Conservation (phyloP, 306 rosid genomes). For the Cajanus cajan region DNA sequence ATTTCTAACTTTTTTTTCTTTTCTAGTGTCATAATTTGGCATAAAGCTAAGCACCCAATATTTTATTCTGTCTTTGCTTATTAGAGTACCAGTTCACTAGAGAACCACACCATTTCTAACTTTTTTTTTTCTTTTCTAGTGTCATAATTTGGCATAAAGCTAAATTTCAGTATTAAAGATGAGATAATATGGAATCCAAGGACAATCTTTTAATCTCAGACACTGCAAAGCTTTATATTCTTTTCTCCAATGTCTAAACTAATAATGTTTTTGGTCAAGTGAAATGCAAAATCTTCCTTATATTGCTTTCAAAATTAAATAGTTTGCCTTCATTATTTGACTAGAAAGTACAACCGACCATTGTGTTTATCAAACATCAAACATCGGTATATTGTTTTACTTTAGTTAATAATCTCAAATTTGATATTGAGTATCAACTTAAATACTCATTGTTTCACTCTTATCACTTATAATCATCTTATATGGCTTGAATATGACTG, state of each 20-base stretch:
- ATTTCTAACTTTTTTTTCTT: neutral
- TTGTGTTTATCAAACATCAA: neutral
- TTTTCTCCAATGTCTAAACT: constrained; percentile 4
- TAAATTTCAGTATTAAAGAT: neutral
- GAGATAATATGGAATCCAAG: constrained; percentile 25
- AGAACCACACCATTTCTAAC: neutral
- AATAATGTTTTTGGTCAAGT: neutral
- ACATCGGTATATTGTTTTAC: neutral
- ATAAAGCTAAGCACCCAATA: neutral
- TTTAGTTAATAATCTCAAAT: no score
- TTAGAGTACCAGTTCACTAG: neutral
- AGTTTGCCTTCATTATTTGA: neutral
- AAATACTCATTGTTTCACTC: no score
- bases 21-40: neutral
- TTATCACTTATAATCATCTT: no score
- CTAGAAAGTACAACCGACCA: neutral
- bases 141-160: constrained; percentile 1
- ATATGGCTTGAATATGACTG: no score
- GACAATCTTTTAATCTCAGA: constrained; percentile 6
- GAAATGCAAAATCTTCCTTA: neutral
- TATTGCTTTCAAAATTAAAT: neutral
- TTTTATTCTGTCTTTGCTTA: neutral
- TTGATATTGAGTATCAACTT: no score
- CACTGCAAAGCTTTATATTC: constrained; percentile 14
- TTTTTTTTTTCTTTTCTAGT: neutral